A percentile compares a stretch with the other conserved stretches of the same genome.
phyloP scores from a whole-genome alignment of 805 yeast species.

The Wickerhamomyces canadensis region DNA sequence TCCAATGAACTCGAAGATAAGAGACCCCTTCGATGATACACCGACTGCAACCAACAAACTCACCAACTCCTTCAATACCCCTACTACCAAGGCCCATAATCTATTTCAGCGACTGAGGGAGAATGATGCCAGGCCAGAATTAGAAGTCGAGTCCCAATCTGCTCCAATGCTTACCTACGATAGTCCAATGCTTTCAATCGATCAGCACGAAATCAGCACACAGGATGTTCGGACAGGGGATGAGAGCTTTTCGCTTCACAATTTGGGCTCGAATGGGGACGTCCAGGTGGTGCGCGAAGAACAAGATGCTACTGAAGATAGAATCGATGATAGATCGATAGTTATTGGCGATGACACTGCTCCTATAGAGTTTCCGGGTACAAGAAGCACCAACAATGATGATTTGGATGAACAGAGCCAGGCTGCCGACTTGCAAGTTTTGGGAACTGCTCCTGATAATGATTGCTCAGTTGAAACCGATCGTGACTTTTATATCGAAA shows the following conservation, averaged over 20 bases:
- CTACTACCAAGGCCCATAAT: slow-evolving; percentile 13
- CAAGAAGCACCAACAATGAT: background rate
- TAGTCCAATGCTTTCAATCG: background rate
- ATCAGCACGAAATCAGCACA: too few relatives aligned
- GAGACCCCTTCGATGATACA: slow-evolving; percentile 10
- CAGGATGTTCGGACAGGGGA: too few relatives aligned
- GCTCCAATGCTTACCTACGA: slow-evolving; percentile 15
- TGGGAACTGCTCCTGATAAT: slow-evolving; percentile 22
- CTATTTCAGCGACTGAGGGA: slow-evolving; percentile 18
- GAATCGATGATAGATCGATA: slow-evolving; percentile 4
- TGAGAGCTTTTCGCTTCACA: too few relatives aligned
- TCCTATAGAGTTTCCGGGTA: background rate
- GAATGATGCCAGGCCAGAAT: slow-evolving; percentile 14
- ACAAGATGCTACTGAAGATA: background rate
- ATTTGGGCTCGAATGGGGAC: too few relatives aligned
- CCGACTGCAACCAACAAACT: slow-evolving; percentile 9
- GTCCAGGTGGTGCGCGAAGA: background rate
- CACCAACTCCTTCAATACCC: background rate
- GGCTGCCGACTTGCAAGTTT: slow-evolving; percentile 20
- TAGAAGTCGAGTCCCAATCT: slow-evolving; percentile 17
- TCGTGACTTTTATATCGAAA: background rate
- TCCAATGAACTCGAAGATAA: slow-evolving; percentile 8
- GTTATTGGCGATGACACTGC: background rate
- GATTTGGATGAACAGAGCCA: background rate
- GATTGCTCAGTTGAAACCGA: slow-evolving; percentile 1